A percentile compares a stretch with the other conserved stretches of the same genome.
phyloP scores from a whole-genome alignment of 1,284 basidiomycete species.

The Flammula alnicola region DNA sequence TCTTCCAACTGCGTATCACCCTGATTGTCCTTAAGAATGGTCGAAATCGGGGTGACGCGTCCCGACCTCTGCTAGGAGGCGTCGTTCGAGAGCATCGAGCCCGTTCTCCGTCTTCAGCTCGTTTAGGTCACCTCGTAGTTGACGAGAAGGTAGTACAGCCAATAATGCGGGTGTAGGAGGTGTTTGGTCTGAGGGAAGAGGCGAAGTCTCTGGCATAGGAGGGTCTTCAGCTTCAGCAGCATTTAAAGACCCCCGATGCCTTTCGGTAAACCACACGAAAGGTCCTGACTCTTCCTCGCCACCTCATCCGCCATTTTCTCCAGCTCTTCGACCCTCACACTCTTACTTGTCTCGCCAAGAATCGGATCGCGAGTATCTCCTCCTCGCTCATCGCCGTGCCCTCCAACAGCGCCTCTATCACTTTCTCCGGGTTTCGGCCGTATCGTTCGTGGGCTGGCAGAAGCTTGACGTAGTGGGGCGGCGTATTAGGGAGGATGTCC shows the following conservation, averaged over 20 bases:
- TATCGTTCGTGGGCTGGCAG: constrained; percentile 57
- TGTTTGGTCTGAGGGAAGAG: constrained; percentile 37
- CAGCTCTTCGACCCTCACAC: constrained; percentile 62
- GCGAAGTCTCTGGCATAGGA: constrained; percentile 19
- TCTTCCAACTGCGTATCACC: no score
- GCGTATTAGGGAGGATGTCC: constrained; percentile 69
- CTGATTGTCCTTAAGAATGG: no score
- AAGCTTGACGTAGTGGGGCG: constrained; percentile 57
- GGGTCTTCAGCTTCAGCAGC: constrained; percentile 1
- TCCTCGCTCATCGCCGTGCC: constrained; percentile 61
- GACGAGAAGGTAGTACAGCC: constrained; percentile 42
- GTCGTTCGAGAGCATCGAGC: constrained; percentile 65
- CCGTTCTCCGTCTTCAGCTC: constrained; percentile 46
- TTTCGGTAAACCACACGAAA: constrained; percentile 45
- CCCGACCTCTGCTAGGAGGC: constrained; percentile 68
- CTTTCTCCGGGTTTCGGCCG: constrained; percentile 55
- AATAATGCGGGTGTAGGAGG: constrained; percentile 56
- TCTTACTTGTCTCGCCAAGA: constrained; percentile 47
- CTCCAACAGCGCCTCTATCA: constrained; percentile 73
- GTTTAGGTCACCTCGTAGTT: constrained; percentile 19
- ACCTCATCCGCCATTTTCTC: constrained; percentile 71
- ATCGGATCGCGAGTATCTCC: constrained; percentile 45
- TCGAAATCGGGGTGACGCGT: constrained; percentile 60
- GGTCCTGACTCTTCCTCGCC: constrained; percentile 39
- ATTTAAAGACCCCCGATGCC: constrained; percentile 19